Base-by-base conservation (phyloP, 202 grass and related monocot genomes). In the Setaria viridis region DNA sequence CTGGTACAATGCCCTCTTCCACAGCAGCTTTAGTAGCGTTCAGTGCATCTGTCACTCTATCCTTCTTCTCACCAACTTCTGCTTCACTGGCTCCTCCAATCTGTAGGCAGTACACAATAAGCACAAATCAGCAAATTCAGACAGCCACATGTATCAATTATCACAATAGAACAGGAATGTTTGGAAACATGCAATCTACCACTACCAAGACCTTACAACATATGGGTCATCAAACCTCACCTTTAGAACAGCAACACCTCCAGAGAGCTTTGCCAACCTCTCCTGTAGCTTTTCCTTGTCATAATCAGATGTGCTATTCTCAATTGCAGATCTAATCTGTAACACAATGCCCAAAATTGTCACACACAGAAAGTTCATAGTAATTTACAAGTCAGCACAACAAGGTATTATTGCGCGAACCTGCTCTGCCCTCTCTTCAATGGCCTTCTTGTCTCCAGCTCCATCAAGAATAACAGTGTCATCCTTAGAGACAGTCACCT, bases 401-500 rank as follows among this genome's bases (percentile, higher is more conserved):
- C 9, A 21, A 51, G 54, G 11, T 42, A 66, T 56, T 21, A 32
- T 77, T 78, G 50, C 60, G 88, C 4, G 42, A 80, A 96, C 97
- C 87, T 94, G 97, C 15, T 97, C 94, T 70, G 89, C 86, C 76
- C 91, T 96, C 86, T 93, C 94, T 60, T 96, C 94, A 62, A 96
- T 91, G 49, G 48, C 79, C 74, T 94, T 96, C 85, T 96, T 99
- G 55, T 99, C 94, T 16, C 97, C 97, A 72, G 88, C 77, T 62
- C 97, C 94, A 87, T 96, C 92, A 87, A 99, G 94, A 88, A 99
- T 91, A 71, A 99, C 97, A 68, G 97, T 99, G 76, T 96, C 91
- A 78, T 99, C 97, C 90, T 99, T 99, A 41, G 97, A 96, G 34
- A 99, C 87, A 43, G 97, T 99, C 59, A 96, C 97, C 96, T 98